Base-by-base conservation (phyloP, 306 rosid genomes). In the Quercus glauca region DNA sequence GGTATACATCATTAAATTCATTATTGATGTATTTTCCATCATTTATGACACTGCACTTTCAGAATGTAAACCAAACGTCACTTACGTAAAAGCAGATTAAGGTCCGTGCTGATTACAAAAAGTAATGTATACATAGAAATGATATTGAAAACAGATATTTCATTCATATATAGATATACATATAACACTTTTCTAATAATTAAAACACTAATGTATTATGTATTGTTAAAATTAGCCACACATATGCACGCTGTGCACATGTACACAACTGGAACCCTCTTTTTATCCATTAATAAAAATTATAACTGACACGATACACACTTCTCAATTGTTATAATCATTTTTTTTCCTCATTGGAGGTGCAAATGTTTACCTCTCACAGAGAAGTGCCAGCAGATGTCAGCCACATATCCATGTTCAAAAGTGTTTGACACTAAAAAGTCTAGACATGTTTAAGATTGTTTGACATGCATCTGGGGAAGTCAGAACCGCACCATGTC, bases 1-100 rank as follows among this genome's bases (percentile, higher is more conserved):
- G 84, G 85, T 91, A 95, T 18, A 95, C 99, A 80, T 95, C 99
- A 69, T 84, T 73, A 78, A 84, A 95, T 83, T 93, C 99, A 80
- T 95, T 92, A 79, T 91, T 89, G 84, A 95, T 89, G 87, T 55
- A 92, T 28, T 82, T 91, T 26, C 97, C 98, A 35, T 88, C 89
- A 84, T 92, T 92, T 78, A 76, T 77, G 76, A 88, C 89, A 81
- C 99, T 93, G 97, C 90, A 86, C 53, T 85, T 67, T 41, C 33
- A 43, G 83, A 67, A 85, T 72, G 23, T 75, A 79, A 85, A 61
- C 74, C 29, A 76, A 81, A 61, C 61, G 69, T 77, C 55, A 79
- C 76, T 81, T 79, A 75, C 43, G 13, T 76, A 43, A 68, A 43
- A 37, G 81, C 63, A 87, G 31, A 64, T 76, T 41, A 5, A 79